Evolutionary conservation across 352 stramenopile species (phyloP), one percentile per base, ranked within the genome.

Genomic region (Phytopythium montanum): DNA sequence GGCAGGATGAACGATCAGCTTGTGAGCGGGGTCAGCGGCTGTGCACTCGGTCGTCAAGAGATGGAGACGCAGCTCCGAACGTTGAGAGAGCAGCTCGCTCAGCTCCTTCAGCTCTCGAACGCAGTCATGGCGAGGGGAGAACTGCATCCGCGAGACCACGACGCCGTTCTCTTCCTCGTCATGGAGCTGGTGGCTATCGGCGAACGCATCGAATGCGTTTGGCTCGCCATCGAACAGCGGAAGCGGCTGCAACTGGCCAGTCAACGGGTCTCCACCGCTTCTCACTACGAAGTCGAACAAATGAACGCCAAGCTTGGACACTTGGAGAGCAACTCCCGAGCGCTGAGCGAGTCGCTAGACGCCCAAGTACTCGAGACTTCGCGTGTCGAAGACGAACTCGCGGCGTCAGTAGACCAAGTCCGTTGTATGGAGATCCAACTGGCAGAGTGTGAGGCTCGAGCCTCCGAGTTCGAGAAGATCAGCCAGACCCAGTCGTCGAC

Each of bases 1-100:
- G 57, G 66, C 12, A 67, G 68, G 25, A 61, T 88, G 5, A 88
- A 75, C 51, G 74, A 81, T 39, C 76, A 85, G 46, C 72, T 90
- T 41, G 73, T 75, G 51, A 53, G 60, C 63, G 14, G 72, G 36
- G 23, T 70, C 42, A 60, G 65, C 54, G 59, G 64, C 53, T 59
- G 62, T 61, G 21, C 69, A 56, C 28, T 53, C 19, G 56, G 65
- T 39, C 29, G 73, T 55, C 13, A 68, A 56, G 52, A 79, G 26
- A 61, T 89, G 2, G 59, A 68, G n/a, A 66, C 71, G 28, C 75
- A 87, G 25, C 61, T 87, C 12, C 53, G 84, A 10, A 67, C 63
- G 12, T 84, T 85, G 28, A 60, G 71, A 19, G 49, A 61, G 6
- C 68, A 81, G 19, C 42, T 85, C 0, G 72, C 57, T 5, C 62